phyloP scores from a whole-genome alignment of 1,139 yeast species.

The Protomyces macrosporus region DNA sequence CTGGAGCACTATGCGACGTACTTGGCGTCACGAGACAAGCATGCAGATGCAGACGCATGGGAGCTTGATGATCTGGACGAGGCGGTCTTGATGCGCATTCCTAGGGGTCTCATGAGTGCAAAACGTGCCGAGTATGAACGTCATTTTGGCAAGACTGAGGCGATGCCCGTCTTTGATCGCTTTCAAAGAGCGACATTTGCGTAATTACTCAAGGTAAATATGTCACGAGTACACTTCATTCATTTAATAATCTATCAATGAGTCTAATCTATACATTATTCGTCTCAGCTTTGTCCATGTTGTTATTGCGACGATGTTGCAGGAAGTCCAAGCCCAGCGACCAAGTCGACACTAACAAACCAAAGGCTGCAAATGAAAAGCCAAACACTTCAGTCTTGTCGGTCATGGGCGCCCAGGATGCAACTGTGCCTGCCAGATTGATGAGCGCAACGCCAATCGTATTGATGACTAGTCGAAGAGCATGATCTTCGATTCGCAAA shows the following conservation, averaged over 20 bases:
- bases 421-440: neutral
- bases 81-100: neutral
- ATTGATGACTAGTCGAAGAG: neutral
- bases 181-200: neutral
- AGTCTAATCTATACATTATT: too few relatives aligned
- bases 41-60: neutral
- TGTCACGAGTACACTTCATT: too few relatives aligned
- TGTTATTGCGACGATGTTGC: neutral
- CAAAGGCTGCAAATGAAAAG: neutral
- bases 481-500: neutral
- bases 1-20: neutral
- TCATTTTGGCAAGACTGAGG: neutral
- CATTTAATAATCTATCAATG: too few relatives aligned
- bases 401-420: neutral
- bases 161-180: neutral
- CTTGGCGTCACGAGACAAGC: neutral
- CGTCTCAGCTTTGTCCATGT: too few relatives aligned
- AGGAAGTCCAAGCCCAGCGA: neutral
- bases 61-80: neutral
- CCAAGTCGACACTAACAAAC: neutral
- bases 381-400: neutral
- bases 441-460: neutral
- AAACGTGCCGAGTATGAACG: neutral
- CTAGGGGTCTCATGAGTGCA: neutral
- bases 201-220: too few relatives aligned